Percentiles rank a stretch among this genome's conserved stretches.
Evolutionary conservation across 2,329 filamentous ascomycete species (phyloP).

Genomic region (Fusarium goolgardi): DNA sequence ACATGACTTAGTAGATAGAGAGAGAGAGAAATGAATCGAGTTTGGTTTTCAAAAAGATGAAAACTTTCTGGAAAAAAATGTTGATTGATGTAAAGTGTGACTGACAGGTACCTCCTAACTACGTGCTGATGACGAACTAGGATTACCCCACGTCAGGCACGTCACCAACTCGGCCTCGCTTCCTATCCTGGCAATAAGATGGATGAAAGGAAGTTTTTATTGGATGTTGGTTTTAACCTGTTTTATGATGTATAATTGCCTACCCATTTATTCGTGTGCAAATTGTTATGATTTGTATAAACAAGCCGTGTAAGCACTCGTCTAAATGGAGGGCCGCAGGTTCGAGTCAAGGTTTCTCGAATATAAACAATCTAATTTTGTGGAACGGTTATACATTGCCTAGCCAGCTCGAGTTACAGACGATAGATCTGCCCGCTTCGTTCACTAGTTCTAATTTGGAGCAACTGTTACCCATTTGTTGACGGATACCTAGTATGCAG

Average conservation of each 20-base stretch:
- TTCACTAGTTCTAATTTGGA: background rate
- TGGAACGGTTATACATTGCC: background rate
- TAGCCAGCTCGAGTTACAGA: background rate
- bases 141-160: constrained; percentile 32
- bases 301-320: constrained; percentile 1
- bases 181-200: background rate
- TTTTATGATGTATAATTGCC: background rate
- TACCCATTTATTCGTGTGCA: background rate
- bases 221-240: background rate
- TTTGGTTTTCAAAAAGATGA: background rate
- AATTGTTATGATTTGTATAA: background rate
- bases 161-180: constrained; percentile 30
- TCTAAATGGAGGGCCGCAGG: background rate
- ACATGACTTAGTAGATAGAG: background rate
- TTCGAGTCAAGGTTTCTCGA: background rate
- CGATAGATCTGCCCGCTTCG: background rate
- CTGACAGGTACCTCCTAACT: background rate
- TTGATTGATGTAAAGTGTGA: constrained; percentile 8
- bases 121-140: constrained; percentile 24
- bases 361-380: background rate
- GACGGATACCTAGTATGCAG: background rate
- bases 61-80: background rate
- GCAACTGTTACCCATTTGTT: background rate
- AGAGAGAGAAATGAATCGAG: background rate
- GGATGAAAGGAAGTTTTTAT: background rate